Base-by-base conservation (phyloP, 148 eudicot genomes). In the Beta vulgaris region DNA sequence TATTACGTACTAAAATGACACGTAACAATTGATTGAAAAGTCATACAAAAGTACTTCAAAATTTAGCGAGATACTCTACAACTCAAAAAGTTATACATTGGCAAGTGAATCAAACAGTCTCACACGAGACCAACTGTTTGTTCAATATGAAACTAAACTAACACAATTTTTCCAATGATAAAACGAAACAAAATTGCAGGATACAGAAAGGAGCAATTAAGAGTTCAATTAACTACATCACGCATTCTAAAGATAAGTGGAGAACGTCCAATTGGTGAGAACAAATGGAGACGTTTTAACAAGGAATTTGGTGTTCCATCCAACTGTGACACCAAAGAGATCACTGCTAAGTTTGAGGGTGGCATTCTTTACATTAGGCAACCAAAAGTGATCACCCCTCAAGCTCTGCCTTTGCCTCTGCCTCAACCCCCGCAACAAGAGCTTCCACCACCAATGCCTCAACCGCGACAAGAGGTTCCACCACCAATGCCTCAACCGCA, bases 261-360 rank as follows among this genome's bases (percentile, higher is more conserved):
- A 54, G 81, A 83, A 68, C 84, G 91, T 40, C 83, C 75, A 0
- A 53, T 76, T 16, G 85, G 75, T n/a, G 85, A 79, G 14, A 83
- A 81, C 81, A 87, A 77, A 76, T 86, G 90, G 91, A 84, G 66
- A 75, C 82, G 87, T 10, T 87, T 91, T 49, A 73, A 66, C 25
- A 85, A 86, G 74, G 88, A 84, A 32, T 76, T 71, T 57, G 71
- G 61, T 0, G 73, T 89, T 54, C 69, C 93, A 10, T n/a, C 72
- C 36, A 82, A 89, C 49, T 83, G 86, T 40, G 86, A 88, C 71
- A 69, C 75, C 26, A 69, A 44, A 16, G 85, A 78, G 55, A 89
- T 91, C 81, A 82, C 86, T 15, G 93, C 91, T 23, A 88, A 84
- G 68, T 86, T 85, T 64, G 90, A 89, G 68, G 82, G 71, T 2